Percentiles rank a stretch among this genome's conserved stretches.
phyloP scores from a whole-genome alignment of 1,139 yeast genomes.

The Sugiyamaella novakii region DNA sequence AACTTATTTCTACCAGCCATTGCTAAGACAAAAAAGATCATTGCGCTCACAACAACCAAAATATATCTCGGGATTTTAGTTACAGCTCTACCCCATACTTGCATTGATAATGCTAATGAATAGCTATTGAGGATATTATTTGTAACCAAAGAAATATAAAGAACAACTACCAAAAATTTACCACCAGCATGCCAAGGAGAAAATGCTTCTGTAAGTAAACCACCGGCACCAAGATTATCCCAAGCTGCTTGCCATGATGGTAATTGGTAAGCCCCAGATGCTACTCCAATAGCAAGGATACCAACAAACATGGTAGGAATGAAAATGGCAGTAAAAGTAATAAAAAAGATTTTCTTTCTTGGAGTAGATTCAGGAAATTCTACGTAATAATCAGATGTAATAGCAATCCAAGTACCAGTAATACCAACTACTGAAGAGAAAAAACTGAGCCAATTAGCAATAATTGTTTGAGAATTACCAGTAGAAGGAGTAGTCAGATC shows the following conservation, averaged over 20 bases:
- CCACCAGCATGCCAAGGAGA: constrained; percentile 79
- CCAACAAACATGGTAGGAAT: constrained; percentile 82
- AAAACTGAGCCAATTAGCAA: constrained; percentile 73
- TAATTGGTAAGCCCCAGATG: constrained; percentile 62
- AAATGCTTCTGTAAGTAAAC: constrained; percentile 67
- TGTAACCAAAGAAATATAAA: constrained; percentile 74
- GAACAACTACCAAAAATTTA: constrained; percentile 66
- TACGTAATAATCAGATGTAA: constrained; percentile 83
- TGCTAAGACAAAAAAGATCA: constrained; percentile 57
- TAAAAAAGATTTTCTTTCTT: constrained; percentile 54
- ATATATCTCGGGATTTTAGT: constrained; percentile 78
- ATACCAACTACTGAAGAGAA: constrained; percentile 76
- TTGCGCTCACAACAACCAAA: constrained; percentile 68
- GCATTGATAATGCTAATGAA: constrained; percentile 81
- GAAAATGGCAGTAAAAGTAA: constrained; percentile 70
- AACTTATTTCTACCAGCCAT: constrained; percentile 74
- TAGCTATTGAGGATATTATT: constrained; percentile 81
- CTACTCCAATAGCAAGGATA: constrained; percentile 68
- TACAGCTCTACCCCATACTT: constrained; percentile 63
- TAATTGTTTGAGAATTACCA: constrained; percentile 48
- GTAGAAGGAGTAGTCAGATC: constrained; percentile 46
- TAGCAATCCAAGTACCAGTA: constrained; percentile 89
- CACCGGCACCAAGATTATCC: constrained; percentile 70
- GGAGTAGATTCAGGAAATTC: constrained; percentile 77
- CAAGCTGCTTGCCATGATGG: constrained; percentile 64